phyloP scores from a whole-genome alignment of 2,329 filamentous ascomycete genomes.

The Dothistroma septosporum region DNA sequence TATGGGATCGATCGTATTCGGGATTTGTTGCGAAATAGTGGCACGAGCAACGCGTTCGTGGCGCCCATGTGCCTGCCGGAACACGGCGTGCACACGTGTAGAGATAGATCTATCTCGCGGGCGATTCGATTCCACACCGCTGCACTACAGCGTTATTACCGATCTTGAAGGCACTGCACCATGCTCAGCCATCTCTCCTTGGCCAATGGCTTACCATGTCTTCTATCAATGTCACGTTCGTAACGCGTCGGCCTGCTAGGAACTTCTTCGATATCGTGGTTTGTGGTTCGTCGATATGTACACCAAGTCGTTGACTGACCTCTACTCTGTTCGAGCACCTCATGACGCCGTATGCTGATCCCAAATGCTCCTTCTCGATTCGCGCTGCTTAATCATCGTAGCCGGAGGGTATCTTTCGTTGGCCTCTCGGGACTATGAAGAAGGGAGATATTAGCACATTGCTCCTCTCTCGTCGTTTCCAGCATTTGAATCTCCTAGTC shows the following conservation, averaged over 20 bases:
- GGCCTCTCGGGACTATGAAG: constrained; percentile 44
- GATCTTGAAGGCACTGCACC: too few species aligned
- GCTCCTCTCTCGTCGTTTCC: neutral
- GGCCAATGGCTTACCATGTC: neutral
- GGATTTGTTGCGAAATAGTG: too few species aligned
- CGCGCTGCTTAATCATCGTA: constrained; percentile 41
- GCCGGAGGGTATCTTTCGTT: constrained; percentile 42
- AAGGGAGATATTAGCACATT: neutral
- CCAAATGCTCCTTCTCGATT: neutral
- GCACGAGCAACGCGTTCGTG: too few species aligned
- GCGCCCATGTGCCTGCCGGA: too few species aligned
- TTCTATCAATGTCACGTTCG: neutral
- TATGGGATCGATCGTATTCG: too few species aligned
- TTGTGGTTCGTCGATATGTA: constrained; percentile 3
- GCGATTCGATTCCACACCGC: too few species aligned
- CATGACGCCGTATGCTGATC: constrained; percentile 5
- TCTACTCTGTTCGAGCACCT: neutral
- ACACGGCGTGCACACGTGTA: too few species aligned
- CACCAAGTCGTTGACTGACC: neutral
- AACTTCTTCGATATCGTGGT: neutral
- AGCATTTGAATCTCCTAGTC: neutral
- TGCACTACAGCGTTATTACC: too few species aligned
- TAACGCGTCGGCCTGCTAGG: neutral
- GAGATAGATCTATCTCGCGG: too few species aligned
- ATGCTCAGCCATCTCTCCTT: neutral